Conservation (phyloP, 2,329 filamentous ascomycete species). For the Calycina marina region DNA sequence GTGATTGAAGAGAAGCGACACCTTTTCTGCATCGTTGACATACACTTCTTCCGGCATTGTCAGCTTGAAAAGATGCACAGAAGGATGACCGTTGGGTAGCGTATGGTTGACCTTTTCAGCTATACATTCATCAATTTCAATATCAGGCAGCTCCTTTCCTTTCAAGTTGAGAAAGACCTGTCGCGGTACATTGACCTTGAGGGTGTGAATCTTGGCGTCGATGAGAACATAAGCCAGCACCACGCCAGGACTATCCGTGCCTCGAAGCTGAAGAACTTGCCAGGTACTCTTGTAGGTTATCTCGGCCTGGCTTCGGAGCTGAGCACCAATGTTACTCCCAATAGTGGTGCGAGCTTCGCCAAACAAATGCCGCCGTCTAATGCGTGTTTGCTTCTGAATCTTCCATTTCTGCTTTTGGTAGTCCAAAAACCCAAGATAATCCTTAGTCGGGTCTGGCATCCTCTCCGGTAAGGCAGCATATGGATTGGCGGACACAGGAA, state of each 20-base stretch:
- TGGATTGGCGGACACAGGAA: constrained; percentile 53
- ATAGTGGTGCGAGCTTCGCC: constrained; percentile 63
- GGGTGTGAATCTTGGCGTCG: constrained; percentile 74
- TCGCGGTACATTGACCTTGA: constrained; percentile 81
- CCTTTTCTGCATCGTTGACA: constrained; percentile 69
- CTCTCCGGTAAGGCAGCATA: constrained; percentile 67
- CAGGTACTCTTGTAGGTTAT: constrained; percentile 81
- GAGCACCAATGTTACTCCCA: constrained; percentile 49
- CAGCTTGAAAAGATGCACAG: constrained; percentile 86
- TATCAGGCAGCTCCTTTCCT: constrained; percentile 71
- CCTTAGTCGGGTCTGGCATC: constrained; percentile 73
- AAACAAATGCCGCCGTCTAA: constrained; percentile 78
- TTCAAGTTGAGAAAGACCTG: constrained; percentile 89
- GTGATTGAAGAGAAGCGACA: constrained; percentile 75
- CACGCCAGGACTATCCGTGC: constrained; percentile 72
- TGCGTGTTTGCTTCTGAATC: constrained; percentile 81
- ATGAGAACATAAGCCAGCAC: constrained; percentile 85
- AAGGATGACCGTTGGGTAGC: constrained; percentile 87
- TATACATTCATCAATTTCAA: constrained; percentile 71
- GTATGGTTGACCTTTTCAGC: constrained; percentile 91
- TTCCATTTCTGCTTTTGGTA: constrained; percentile 99
- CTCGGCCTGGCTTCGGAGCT: constrained; percentile 86
- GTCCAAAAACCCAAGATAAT: constrained; percentile 76
- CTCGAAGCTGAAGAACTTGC: constrained; percentile 80
- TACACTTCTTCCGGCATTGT: constrained; percentile 82